Conservation (phyloP, 257 asterid species). For the Solanum boliviense region DNA sequence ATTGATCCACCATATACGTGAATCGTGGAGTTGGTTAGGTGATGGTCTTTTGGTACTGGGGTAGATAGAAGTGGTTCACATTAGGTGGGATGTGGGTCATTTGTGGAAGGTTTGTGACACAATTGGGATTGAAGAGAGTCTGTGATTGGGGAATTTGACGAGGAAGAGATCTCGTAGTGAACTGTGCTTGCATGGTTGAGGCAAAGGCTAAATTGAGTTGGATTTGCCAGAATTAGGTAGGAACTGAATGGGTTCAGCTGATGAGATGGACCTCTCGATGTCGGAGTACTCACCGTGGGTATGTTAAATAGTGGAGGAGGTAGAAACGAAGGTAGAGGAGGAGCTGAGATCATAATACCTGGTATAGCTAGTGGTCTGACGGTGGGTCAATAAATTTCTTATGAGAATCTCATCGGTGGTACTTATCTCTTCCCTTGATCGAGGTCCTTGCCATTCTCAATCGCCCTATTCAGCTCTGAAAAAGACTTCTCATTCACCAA, state of each 20-base stretch:
- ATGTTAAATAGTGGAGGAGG: not conserved
- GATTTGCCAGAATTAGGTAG: not conserved
- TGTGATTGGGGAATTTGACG: not conserved
- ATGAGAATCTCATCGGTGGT: not conserved
- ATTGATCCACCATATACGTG: not conserved
- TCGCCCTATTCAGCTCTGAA: not conserved
- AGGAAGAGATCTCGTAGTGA: not conserved
- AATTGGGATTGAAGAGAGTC: not conserved
- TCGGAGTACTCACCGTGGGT: not conserved
- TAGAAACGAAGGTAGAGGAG: not conserved
- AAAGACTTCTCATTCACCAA: not conserved
- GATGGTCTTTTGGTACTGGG: not conserved
- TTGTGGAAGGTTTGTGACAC: not conserved
- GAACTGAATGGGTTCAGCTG: not conserved
- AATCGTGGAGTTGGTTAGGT: not conserved
- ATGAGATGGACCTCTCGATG: not conserved
- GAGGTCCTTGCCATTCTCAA: not conserved
- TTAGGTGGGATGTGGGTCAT: not conserved
- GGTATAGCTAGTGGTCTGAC: not conserved
- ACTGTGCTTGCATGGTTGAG: not conserved
- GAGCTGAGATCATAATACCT: not conserved
- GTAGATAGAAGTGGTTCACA: not conserved
- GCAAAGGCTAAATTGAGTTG: not conserved
- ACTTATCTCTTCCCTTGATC: not conserved
- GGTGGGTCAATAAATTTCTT: not conserved